Evolutionary conservation across 768 basidiomycete genomes (phyloP), one percentile per base, ranked within the genome.

Genomic region (Lenzites betulinus): DNA sequence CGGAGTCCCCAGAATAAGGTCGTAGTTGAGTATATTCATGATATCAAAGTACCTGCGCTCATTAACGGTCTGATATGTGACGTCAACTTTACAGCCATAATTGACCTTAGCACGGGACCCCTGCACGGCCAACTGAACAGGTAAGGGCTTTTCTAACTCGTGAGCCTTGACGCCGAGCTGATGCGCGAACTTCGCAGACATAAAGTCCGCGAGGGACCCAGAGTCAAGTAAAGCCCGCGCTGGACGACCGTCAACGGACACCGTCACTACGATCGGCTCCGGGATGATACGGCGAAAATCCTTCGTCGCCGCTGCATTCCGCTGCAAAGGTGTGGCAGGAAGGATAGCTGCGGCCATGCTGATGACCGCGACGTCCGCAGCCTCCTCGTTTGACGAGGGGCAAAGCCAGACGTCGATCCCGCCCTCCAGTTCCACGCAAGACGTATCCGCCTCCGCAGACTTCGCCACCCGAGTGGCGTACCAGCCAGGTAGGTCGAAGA

Each of bases 151-250:
- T 0, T 23, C 60, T 0, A 76, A 52, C 9, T 42, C 41, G 2
- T 56, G 41, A 0, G 23, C 13, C 5, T 46, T 15, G 0, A 74
- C 7, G 0, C 63, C 43, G 0, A 76, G 42, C 46, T 75, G 73
- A 25, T 77, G 66, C 0, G 65, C 71, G 76, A 74, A 42, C 76
- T 74, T 0, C n/a, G n/a, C n/a, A n/a, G n/a, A n/a, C n/a, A n/a
- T n/a, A n/a, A n/a, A n/a, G n/a, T n/a, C n/a, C n/a, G 71, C 62
- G 4, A 72, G 16, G 0, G 70, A 76, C 1, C 73, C 70, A 0
- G 67, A 59, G n/a, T 76, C 70, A 0, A 75, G 16, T 6, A 74
- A 33, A 0, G 67, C 69, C 0, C 62, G 42, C 0, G 63, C 65
- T 0, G 67, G 58, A 0, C 63, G 51, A 0, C 71, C 68, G 22